A percentile compares a stretch with the other conserved stretches of the same genome.
Conservation (phyloP, 805 yeast species). For the Ogataea nitratoaversa region DNA sequence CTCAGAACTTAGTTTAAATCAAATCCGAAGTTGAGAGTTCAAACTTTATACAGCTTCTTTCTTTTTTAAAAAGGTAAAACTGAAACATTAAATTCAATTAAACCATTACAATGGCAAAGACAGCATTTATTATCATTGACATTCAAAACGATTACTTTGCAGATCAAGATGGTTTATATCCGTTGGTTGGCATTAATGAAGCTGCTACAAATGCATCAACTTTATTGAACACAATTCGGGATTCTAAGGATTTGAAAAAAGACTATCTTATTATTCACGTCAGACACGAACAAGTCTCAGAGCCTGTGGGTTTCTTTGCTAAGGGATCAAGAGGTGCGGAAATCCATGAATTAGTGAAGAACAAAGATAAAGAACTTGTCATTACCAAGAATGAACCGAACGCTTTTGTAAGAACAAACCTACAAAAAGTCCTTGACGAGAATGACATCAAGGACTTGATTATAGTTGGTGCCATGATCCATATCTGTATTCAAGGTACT, state of each 20-base stretch:
- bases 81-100: neutral
- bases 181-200: slow-evolving; percentile 3
- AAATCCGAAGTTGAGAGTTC: no score
- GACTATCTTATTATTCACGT: slow-evolving; percentile 4
- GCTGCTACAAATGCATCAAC: slow-evolving; percentile 4
- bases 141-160: slow-evolving; percentile 7
- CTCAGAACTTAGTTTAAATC: no score
- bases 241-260: neutral
- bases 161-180: slow-evolving; percentile 2
- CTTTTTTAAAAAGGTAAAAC: no score
- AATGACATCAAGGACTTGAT: slow-evolving; percentile 1
- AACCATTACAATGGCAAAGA: neutral
- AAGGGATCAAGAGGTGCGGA: slow-evolving; percentile 3
- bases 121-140: slow-evolving; percentile 5
- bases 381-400: slow-evolving; percentile 6
- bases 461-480: slow-evolving; percentile 8
- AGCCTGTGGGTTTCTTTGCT: neutral
- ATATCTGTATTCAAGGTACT: slow-evolving; percentile 7
- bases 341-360: slow-evolving; percentile 4
- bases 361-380: neutral
- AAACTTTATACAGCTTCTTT: no score
- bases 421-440: slow-evolving; percentile 1
- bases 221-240: slow-evolving; percentile 3
- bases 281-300: slow-evolving; percentile 4
- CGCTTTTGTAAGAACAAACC: slow-evolving; percentile 3